phyloP scores from a whole-genome alignment of 2,329 filamentous ascomycete species.

The Hymenoscyphus fructigenus region DNA sequence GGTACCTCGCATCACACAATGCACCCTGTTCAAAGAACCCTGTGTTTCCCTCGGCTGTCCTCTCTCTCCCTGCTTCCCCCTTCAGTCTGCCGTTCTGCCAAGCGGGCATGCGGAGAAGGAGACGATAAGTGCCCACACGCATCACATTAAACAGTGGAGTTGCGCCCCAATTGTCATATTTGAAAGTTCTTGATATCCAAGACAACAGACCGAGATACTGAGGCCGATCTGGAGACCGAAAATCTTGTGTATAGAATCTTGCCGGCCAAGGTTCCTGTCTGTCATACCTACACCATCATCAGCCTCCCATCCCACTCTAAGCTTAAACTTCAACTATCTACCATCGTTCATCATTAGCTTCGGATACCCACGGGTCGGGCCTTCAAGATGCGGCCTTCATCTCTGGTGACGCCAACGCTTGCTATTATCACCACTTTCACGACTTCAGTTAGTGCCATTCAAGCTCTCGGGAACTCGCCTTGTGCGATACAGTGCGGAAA shows the following conservation, averaged over 20 bases:
- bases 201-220: neutral
- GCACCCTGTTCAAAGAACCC: neutral
- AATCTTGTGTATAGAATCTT: slow-evolving; percentile 22
- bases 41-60: neutral
- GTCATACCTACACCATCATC: neutral
- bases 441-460: slow-evolving; percentile 23
- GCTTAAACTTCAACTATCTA: slow-evolving; percentile 4
- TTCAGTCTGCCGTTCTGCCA: neutral
- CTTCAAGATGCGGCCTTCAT: slow-evolving; percentile 27
- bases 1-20: slow-evolving; percentile 10
- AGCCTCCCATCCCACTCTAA: neutral
- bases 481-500: slow-evolving; percentile 35
- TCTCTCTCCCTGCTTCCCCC: neutral
- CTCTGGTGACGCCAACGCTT: slow-evolving; percentile 19
- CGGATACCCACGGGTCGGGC: slow-evolving; percentile 2
- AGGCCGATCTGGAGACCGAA: neutral
- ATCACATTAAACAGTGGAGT: slow-evolving; percentile 3
- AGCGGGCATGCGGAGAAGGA: slow-evolving; percentile 5
- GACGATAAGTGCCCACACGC: slow-evolving; percentile 2
- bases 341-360: slow-evolving; percentile 10
- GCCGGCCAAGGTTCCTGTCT: slow-evolving; percentile 26
- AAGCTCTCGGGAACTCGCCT: slow-evolving; percentile 27
- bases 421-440: slow-evolving; percentile 25
- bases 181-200: neutral
- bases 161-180: neutral